Evolutionary conservation across 495 filamentous ascomycete genomes (phyloP).

Genomic region (Daldinia decipiens): DNA sequence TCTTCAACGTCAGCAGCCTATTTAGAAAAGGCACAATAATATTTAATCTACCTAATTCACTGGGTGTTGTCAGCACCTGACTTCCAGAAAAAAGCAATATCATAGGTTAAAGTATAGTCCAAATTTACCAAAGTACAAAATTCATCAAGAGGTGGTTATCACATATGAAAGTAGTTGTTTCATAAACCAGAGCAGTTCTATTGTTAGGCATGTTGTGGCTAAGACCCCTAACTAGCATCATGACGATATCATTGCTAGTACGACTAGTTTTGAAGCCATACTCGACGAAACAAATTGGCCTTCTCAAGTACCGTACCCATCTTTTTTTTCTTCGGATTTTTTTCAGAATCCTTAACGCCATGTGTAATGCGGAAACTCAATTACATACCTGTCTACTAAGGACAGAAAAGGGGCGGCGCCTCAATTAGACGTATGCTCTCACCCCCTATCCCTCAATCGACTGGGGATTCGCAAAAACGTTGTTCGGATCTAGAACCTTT

Average conservation of each 20-base stretch:
- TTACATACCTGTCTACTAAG: background rate
- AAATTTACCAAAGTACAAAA: background rate
- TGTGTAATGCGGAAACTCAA: background rate
- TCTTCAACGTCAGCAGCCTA: no score
- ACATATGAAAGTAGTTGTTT: background rate
- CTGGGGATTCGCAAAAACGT: conserved; percentile 66
- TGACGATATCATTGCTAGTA: background rate
- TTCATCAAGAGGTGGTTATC: background rate
- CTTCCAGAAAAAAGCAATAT: no score
- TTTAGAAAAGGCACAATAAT: no score
- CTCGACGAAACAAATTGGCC: background rate
- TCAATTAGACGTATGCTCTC: background rate
- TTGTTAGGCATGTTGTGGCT: background rate
- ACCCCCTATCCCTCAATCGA: conserved; percentile 42
- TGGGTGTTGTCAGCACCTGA: no score
- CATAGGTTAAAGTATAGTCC: no score
- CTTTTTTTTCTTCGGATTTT: background rate
- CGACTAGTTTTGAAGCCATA: background rate
- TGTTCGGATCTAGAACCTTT: conserved; percentile 56
- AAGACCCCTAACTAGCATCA: background rate
- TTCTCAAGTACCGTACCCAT: background rate
- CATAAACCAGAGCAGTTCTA: conserved; percentile 2
- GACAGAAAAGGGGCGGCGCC: background rate
- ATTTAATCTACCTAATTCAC: no score
- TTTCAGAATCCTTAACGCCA: background rate